phyloP scores from a whole-genome alignment of 495 filamentous ascomycete species.

The Penicillium waksmanii region DNA sequence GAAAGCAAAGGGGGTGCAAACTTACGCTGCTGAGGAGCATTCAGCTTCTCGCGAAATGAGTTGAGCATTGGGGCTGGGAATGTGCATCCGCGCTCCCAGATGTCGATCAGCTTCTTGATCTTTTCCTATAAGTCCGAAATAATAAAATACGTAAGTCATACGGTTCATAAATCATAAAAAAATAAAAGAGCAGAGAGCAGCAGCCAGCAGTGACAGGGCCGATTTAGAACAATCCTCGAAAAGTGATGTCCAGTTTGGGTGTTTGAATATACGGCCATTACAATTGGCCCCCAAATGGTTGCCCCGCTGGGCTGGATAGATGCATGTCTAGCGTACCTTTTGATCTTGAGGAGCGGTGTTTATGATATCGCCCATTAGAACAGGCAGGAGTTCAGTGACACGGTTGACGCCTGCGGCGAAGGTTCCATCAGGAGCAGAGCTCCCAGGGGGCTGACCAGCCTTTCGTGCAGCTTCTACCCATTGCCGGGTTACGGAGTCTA shows the following conservation, averaged over 20 bases:
- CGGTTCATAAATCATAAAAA: constrained; percentile 35
- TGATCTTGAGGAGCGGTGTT: constrained; percentile 88
- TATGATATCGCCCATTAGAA: constrained; percentile 94
- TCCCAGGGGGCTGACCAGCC: constrained; percentile 77
- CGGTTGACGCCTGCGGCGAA: constrained; percentile 94
- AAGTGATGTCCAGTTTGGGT: background rate
- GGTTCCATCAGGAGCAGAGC: constrained; percentile 81
- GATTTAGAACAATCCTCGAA: background rate
- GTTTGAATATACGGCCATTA: background rate
- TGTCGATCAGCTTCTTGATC: constrained; percentile 93
- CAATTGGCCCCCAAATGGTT: constrained; percentile 15
- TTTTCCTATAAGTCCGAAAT: constrained; percentile 74
- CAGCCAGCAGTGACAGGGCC: background rate
- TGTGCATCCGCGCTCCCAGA: constrained; percentile 94
- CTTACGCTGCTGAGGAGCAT: constrained; percentile 67
- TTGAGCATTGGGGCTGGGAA: constrained; percentile 83
- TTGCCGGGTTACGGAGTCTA: constrained; percentile 99
- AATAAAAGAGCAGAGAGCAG: constrained; percentile 13
- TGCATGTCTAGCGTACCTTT: constrained; percentile 80
- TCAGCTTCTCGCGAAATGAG: constrained; percentile 84
- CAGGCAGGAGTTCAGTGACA: constrained; percentile 91
- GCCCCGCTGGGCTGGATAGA: constrained; percentile 12
- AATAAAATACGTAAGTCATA: constrained; percentile 54
- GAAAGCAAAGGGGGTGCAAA: background rate
- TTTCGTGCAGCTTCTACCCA: constrained; percentile 96